These are phyloP conservation scores for Neurospora sp. DNA, from an alignment of 495 filamentous ascomycete genomes.

Conservation along the genomic window DNA sequence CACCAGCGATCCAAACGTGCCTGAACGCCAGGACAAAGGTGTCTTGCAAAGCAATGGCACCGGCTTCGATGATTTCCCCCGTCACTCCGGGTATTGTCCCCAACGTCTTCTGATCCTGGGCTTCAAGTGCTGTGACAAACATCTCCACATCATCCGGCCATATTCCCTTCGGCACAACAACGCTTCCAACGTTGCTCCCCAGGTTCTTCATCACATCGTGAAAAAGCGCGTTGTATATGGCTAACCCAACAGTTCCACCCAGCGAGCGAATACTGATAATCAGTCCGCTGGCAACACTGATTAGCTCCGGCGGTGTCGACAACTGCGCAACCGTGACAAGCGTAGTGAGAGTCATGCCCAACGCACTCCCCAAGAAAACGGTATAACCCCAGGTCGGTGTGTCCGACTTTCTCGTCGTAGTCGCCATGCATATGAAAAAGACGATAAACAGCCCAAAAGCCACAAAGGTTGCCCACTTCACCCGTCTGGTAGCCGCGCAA, in stretches of 20 bases:
- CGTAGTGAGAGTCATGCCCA: constrained; percentile 19
- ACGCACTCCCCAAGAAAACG: constrained; percentile 17
- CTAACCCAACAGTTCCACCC: constrained; percentile 24
- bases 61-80: constrained; percentile 10
- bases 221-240: constrained; percentile 23
- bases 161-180: constrained; percentile 14
- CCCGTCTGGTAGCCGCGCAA: constrained; percentile 13
- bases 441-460: constrained; percentile 16
- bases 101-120: constrained; percentile 9
- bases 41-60: constrained; percentile 10
- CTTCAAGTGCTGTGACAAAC: constrained; percentile 14
- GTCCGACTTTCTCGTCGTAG: constrained; percentile 4
- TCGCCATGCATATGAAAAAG: constrained; percentile 23
- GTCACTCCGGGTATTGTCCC: constrained; percentile 10
- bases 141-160: not conserved
- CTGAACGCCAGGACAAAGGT: constrained; percentile 17
- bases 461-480: constrained; percentile 13
- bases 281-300: constrained; percentile 22
- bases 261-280: constrained; percentile 23
- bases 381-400: constrained; percentile 20
- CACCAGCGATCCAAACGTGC: constrained; percentile 21
- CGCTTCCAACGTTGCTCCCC: constrained; percentile 11
- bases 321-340: constrained; percentile 26
- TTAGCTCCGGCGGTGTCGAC: constrained; percentile 22
- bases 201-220: constrained; percentile 7